These are phyloP conservation scores for Gypsophila paniculata DNA, from an alignment of 179 eudicot genomes.

Conservation along the genomic window DNA sequence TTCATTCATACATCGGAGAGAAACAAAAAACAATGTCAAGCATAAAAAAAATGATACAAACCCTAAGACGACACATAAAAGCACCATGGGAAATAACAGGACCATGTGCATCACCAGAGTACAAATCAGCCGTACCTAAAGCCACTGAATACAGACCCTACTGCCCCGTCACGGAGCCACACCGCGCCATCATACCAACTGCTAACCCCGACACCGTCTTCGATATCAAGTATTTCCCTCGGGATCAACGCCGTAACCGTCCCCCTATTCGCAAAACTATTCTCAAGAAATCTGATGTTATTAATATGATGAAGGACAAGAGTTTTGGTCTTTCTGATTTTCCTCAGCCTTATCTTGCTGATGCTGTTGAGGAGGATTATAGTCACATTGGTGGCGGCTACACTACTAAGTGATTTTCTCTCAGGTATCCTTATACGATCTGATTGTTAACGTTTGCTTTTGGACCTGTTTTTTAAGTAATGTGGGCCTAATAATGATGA, in stretches of 20 bases:
- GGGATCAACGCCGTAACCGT: conserved; percentile 85
- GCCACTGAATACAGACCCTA: conserved; percentile 69
- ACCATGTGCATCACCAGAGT: conserved; percentile 64
- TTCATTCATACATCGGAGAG: too few relatives aligned
- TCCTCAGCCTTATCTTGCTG: conserved; percentile 55
- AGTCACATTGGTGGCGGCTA: conserved; percentile 65
- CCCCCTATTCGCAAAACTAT: conserved; percentile 59
- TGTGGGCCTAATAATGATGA: too few relatives aligned
- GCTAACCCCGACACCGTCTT: conserved; percentile 56
- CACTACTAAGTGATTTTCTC: conserved; percentile 34
- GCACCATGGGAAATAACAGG: conserved; percentile 85
- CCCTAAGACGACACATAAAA: conserved; percentile 55
- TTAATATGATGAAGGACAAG: conserved; percentile 57
- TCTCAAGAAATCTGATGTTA: conserved; percentile 61
- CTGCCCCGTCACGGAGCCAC: conserved; percentile 69
- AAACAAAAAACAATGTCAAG: conserved; percentile 12
- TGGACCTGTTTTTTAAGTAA: too few relatives aligned
- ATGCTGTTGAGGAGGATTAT: conserved; percentile 50
- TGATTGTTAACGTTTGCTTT: too few relatives aligned
- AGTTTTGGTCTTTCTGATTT: conserved; percentile 47
- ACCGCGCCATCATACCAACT: conserved; percentile 45
- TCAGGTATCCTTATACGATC: too few relatives aligned
- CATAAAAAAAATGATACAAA: conserved; percentile 26
- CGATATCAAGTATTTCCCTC: conserved; percentile 64
- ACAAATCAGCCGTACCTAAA: conserved; percentile 51